Conservation (phyloP, 2,329 filamentous ascomycete species). For the Trichoderma endophyticum region DNA sequence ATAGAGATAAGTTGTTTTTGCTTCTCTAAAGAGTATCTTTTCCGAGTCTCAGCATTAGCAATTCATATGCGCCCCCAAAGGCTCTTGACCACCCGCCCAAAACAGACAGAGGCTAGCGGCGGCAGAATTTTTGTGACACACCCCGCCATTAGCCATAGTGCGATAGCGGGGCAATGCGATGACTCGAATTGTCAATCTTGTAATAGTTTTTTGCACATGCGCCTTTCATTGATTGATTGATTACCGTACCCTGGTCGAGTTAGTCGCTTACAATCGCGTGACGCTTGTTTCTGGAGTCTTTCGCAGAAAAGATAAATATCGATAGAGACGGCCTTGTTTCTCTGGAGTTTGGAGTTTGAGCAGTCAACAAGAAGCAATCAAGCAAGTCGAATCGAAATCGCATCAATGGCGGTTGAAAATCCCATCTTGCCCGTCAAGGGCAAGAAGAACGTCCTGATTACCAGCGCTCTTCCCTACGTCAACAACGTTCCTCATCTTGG, state of each 20-base stretch:
- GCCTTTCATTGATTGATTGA: conserved; percentile 13
- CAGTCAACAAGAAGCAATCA: not conserved
- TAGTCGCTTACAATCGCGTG: not conserved
- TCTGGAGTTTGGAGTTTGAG: conserved; percentile 3
- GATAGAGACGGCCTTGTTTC: not conserved
- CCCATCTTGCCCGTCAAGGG: conserved; percentile 63
- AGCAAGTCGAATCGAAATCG: not conserved
- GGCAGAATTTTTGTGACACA: conserved; percentile 18
- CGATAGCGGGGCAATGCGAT: conserved; percentile 18
- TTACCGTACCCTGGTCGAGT: not conserved
- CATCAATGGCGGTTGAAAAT: conserved; percentile 17
- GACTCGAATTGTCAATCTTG: conserved; percentile 11
- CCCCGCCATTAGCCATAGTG: conserved; percentile 15
- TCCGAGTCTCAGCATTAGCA: not conserved
- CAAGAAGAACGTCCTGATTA: conserved; percentile 85
- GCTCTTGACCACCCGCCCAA: conserved; percentile 6
- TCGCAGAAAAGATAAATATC: not conserved
- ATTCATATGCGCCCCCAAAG: not conserved
- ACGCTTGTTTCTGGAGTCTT: not conserved
- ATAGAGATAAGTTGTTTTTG: not conserved
- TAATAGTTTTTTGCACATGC: conserved; percentile 2
- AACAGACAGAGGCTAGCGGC: conserved; percentile 9
- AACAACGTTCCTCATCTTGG: conserved; percentile 79
- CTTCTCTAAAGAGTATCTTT: not conserved
- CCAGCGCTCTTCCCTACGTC: conserved; percentile 81